Conservation (phyloP, 495 filamentous ascomycete genomes). For the Penicillium cinerascens region DNA sequence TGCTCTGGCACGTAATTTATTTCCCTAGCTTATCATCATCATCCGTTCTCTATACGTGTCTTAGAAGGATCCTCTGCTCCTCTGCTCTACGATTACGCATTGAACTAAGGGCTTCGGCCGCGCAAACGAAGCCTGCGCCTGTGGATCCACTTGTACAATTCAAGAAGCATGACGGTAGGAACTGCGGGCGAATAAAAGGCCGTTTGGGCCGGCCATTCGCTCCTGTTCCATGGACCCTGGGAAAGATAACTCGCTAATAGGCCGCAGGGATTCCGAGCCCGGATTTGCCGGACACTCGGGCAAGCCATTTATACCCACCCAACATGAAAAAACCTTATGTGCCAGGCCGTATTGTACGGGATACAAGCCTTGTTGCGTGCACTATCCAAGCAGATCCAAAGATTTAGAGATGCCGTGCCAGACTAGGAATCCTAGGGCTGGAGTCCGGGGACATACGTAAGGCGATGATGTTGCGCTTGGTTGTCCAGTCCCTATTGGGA, state of each 20-base stretch:
- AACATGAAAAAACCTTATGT: neutral
- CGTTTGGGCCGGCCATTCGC: neutral
- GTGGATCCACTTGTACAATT: conserved; percentile 1
- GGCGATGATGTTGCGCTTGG: conserved; percentile 24
- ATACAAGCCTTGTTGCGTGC: neutral
- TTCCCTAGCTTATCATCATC: neutral
- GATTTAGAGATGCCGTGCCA: neutral
- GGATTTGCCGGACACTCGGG: conserved; percentile 5
- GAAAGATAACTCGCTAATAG: conserved; percentile 5
- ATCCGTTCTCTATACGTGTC: too few species aligned
- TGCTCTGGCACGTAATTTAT: neutral
- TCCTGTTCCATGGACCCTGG: conserved; percentile 16
- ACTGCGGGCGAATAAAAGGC: conserved; percentile 18
- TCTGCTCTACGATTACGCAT: conserved; percentile 7
- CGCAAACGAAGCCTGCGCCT: conserved; percentile 15
- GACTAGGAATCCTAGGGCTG: neutral
- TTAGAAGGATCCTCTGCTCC: conserved; percentile 4
- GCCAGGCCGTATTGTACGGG: neutral
- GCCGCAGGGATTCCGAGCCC: conserved; percentile 3
- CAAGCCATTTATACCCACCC: conserved; percentile 6
- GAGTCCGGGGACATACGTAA: conserved; percentile 27
- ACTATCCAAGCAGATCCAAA: neutral
- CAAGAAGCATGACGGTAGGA: conserved; percentile 19
- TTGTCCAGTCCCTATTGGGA: conserved; percentile 15
- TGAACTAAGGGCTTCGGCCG: conserved; percentile 27